Base-by-base conservation (phyloP, 495 filamentous ascomycete genomes). In the Pseudoneurospora amorphoporcata region DNA sequence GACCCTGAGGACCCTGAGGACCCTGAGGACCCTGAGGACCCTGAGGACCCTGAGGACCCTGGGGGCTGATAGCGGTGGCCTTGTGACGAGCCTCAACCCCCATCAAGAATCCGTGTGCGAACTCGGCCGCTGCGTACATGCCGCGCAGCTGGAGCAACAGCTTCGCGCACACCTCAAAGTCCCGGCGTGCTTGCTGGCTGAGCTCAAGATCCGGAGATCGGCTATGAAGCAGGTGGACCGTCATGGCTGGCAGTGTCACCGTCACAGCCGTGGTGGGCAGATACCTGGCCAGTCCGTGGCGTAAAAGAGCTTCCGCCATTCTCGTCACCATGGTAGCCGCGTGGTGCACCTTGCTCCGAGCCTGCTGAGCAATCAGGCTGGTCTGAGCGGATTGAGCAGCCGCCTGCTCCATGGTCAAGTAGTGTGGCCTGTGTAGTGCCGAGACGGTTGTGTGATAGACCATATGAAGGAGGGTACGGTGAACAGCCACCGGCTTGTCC, bases 201-300 rank as follows among this genome's bases (percentile, higher is more conserved):
- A 91, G 88, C 68, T 87, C 88, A 8, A 87, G 87, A 72, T 92
- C 87, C 58, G 86, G 90, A 45, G 90, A 91, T 77, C 94, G 96
- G 85, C 95, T 94, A 77, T 96, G 92, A 3, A 97, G 87, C 23
- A 97, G 85, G 77, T 97, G 93, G 71, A 96, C 94, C 74, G 97
- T 96, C 79, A 96, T 92, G 14, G 94, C 93, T 3, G 94, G 94
- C 5, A 97, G 88, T 12, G 97, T 88, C 10, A 96, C 93, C 0
- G 94, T 97, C 29, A 97, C 92, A 47, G 93, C 93, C 1, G 92
- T 93, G 0, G 94, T 95, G 10, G 94, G 93, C 19, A 97, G 89
- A 78, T 88, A 97, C 41, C 85, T 88, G 47, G 92, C 92, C 4
- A 97, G 84, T 73, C 90, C 84, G 39, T 89, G 82, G 39, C 83